These are phyloP conservation scores for Exophiala sideris DNA, from an alignment of 2,329 filamentous ascomycete species.

Conservation along the genomic window DNA sequence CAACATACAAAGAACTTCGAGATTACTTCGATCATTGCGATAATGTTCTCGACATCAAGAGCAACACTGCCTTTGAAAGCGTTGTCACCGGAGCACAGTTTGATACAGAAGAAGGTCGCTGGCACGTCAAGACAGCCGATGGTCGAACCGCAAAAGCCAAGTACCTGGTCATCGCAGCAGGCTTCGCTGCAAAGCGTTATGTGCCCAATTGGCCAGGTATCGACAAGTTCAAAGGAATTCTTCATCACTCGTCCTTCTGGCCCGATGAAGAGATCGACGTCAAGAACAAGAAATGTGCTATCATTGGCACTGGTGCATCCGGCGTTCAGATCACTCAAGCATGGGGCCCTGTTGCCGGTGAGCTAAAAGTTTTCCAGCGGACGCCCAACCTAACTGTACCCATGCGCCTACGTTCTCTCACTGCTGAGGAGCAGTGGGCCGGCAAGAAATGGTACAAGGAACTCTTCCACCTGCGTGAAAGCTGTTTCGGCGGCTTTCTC, in stretches of 20 bases:
- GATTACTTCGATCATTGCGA: constrained; percentile 44
- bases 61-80: constrained; percentile 45
- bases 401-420: constrained; percentile 53
- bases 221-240: constrained; percentile 56
- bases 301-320: constrained; percentile 64
- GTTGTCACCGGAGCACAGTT: constrained; percentile 43
- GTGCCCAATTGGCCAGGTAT: constrained; percentile 53
- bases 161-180: constrained; percentile 48
- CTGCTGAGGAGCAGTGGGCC: constrained; percentile 52
- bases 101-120: constrained; percentile 36
- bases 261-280: constrained; percentile 53
- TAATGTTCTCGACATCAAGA: constrained; percentile 41
- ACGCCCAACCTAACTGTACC: constrained; percentile 64
- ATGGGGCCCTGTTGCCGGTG: constrained; percentile 50
- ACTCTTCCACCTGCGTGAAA: constrained; percentile 22
- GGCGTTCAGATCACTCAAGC: constrained; percentile 64
- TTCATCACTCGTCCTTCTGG: constrained; percentile 62
- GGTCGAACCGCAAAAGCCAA: constrained; percentile 40
- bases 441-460: constrained; percentile 30
- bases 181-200: constrained; percentile 57
- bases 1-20: constrained; percentile 39
- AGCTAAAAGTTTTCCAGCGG: constrained; percentile 57
- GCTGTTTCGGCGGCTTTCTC: constrained; percentile 49
- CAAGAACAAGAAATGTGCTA: constrained; percentile 56
- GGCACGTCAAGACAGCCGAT: constrained; percentile 45